Conservation (phyloP, 805 yeast genomes). For the Starmerella vaccinii region DNA sequence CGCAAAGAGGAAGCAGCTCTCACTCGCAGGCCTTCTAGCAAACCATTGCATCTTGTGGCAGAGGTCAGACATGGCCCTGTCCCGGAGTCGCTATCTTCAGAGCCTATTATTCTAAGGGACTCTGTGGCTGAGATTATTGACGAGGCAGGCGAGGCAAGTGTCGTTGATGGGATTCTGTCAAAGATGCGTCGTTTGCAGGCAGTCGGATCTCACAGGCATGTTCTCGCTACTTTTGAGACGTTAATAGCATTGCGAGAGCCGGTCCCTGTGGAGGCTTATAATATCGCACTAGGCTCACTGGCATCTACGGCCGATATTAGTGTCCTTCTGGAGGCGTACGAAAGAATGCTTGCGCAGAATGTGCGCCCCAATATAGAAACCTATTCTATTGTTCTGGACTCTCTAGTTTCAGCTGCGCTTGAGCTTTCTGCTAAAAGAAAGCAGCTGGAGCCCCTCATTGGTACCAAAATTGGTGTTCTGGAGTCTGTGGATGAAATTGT, state of each 20-base stretch:
- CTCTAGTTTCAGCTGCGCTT: slow-evolving; percentile 24
- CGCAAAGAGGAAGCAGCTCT: slow-evolving; percentile 9
- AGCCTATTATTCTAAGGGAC: background rate
- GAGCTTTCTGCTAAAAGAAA: background rate
- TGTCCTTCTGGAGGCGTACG: slow-evolving; percentile 27
- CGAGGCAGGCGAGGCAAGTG: background rate
- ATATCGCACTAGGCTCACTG: slow-evolving; percentile 22
- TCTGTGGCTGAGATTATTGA: slow-evolving; percentile 9
- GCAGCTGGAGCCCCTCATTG: slow-evolving; percentile 12
- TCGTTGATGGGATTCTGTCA: slow-evolving; percentile 8
- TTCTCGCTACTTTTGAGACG: slow-evolving; percentile 9
- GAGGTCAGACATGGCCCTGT: background rate
- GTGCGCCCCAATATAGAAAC: slow-evolving; percentile 26
- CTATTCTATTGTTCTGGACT: slow-evolving; percentile 25
- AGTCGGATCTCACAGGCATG: slow-evolving; percentile 17
- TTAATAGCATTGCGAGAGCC: slow-evolving; percentile 8
- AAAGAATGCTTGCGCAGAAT: slow-evolving; percentile 23
- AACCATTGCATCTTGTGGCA: background rate
- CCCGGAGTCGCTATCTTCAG: background rate
- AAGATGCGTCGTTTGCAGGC: slow-evolving; percentile 17
- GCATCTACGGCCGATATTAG: slow-evolving; percentile 21
- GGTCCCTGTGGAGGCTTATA: slow-evolving; percentile 25
- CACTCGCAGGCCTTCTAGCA: background rate
- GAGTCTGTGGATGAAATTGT: slow-evolving; percentile 28
- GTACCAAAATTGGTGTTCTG: slow-evolving; percentile 17